Percentiles rank a stretch among this genome's conserved stretches.
phyloP scores from a whole-genome alignment of 1,139 yeast genomes.

The Blastobotrys aristatus region DNA sequence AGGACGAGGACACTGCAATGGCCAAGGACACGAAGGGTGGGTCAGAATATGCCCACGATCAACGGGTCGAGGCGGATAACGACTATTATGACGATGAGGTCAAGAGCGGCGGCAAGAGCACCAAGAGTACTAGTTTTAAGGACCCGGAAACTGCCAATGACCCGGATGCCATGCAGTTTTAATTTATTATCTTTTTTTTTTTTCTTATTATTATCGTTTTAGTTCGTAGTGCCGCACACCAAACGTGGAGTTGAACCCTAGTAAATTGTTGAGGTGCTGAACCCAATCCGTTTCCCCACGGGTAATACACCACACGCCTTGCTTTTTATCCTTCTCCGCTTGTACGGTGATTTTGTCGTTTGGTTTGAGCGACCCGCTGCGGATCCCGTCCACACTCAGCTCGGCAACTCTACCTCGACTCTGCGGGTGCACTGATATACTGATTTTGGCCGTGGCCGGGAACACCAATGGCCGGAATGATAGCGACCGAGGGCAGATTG shows the following conservation, averaged over 20 bases:
- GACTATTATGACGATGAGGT: slow-evolving; percentile 40
- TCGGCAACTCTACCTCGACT: slow-evolving; percentile 36
- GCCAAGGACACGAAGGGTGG: slow-evolving; percentile 92
- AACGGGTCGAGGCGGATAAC: slow-evolving; percentile 41
- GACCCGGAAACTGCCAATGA: slow-evolving; percentile 11
- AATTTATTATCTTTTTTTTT: slow-evolving; percentile 1
- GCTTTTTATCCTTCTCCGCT: slow-evolving; percentile 32
- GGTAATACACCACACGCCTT: slow-evolving; percentile 89
- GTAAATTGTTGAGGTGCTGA: slow-evolving; percentile 72
- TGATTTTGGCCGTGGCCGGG: slow-evolving; percentile 67
- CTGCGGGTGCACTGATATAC: slow-evolving; percentile 47
- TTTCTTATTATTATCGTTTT: background rate
- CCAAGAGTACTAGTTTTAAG: slow-evolving; percentile 18
- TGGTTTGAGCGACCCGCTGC: slow-evolving; percentile 58
- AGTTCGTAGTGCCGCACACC: slow-evolving; percentile 31
- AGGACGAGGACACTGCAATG: slow-evolving; percentile 63
- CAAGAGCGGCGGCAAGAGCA: slow-evolving; percentile 28
- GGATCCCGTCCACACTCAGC: slow-evolving; percentile 75
- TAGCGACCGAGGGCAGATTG: slow-evolving; percentile 89
- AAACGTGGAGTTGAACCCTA: slow-evolving; percentile 85
- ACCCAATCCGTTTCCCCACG: slow-evolving; percentile 86
- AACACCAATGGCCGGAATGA: slow-evolving; percentile 81
- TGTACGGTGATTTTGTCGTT: slow-evolving; percentile 76
- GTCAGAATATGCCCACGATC: slow-evolving; percentile 77
- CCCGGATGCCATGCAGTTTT: slow-evolving; percentile 21